A percentile compares a stretch with the other conserved stretches of the same genome.
Evolutionary conservation across 495 filamentous ascomycete genomes (phyloP).

Genomic region (Penicillium argentinense): DNA sequence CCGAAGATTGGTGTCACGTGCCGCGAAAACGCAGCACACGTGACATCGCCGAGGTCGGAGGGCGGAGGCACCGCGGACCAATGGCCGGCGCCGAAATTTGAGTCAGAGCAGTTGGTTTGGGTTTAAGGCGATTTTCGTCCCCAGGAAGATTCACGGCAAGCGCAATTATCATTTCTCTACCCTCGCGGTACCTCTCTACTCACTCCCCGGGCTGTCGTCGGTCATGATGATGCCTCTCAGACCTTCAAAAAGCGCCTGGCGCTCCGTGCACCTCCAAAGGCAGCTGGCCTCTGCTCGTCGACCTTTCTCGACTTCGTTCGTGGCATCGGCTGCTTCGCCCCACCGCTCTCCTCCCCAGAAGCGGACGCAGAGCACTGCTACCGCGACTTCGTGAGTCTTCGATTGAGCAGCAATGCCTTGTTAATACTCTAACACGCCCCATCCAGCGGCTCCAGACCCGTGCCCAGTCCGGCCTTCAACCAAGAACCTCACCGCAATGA

Average conservation of each 20-base stretch:
- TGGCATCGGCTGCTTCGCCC: slow-evolving; percentile 44
- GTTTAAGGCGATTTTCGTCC: slow-evolving; percentile 28
- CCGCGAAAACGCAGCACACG: slow-evolving; percentile 8
- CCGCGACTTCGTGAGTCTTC: slow-evolving; percentile 45
- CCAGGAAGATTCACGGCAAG: slow-evolving; percentile 25
- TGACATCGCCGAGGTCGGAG: slow-evolving; percentile 38
- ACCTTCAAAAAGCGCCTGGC: slow-evolving; percentile 49
- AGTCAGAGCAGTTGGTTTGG: slow-evolving; percentile 23
- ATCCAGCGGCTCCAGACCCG: slow-evolving; percentile 47
- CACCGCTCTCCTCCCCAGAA: slow-evolving; percentile 47
- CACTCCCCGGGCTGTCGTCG: slow-evolving; percentile 32
- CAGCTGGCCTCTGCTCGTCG: slow-evolving; percentile 39
- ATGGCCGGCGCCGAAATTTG: slow-evolving; percentile 31
- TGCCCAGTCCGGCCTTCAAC: slow-evolving; percentile 73
- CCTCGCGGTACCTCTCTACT: slow-evolving; percentile 14
- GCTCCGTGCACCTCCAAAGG: slow-evolving; percentile 44
- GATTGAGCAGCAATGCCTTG: background rate
- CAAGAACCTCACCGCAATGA: slow-evolving; percentile 57
- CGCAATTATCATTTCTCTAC: slow-evolving; percentile 22
- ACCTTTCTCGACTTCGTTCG: slow-evolving; percentile 41
- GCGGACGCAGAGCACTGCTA: slow-evolving; percentile 51
- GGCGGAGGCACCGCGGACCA: slow-evolving; percentile 22
- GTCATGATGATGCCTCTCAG: slow-evolving; percentile 50
- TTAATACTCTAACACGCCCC: slow-evolving; percentile 10
- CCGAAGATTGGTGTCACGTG: slow-evolving; percentile 7